These are phyloP conservation scores for Candida oleophila DNA, from an alignment of 805 yeast genomes.

Conservation along the genomic window DNA sequence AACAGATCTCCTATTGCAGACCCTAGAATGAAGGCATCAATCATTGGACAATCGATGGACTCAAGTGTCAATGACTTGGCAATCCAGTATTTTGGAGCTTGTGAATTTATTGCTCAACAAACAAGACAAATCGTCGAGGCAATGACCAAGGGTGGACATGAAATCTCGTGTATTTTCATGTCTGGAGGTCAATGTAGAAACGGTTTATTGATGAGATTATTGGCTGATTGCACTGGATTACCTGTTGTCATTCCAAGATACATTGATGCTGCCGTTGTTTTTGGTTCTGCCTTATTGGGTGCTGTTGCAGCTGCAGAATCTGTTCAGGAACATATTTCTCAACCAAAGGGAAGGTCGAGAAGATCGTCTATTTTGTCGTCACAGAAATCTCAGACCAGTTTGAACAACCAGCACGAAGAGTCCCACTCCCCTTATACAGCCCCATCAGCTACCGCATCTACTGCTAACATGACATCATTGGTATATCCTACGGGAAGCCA, in stretches of 20 bases:
- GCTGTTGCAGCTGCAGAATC: constrained; percentile 85
- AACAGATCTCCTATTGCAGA: constrained; percentile 98
- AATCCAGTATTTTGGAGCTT: constrained; percentile 82
- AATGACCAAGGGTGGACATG: constrained; percentile 79
- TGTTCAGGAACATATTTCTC: constrained; percentile 34
- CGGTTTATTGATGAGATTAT: constrained; percentile 79
- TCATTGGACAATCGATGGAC: constrained; percentile 93
- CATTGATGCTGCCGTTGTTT: constrained; percentile 95
- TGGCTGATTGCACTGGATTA: constrained; percentile 90
- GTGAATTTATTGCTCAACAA: constrained; percentile 97
- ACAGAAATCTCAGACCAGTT: constrained; percentile 31
- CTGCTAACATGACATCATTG: constrained; percentile 55
- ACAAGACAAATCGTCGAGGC: constrained; percentile 91
- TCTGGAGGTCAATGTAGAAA: constrained; percentile 98
- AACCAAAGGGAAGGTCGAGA: constrained; percentile 32
- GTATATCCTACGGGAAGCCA: constrained; percentile 35
- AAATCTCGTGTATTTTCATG: constrained; percentile 74
- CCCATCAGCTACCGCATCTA: constrained; percentile 73
- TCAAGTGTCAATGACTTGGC: constrained; percentile 81
- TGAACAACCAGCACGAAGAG: constrained; percentile 19
- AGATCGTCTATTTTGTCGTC: constrained; percentile 30
- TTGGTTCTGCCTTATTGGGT: constrained; percentile 92
- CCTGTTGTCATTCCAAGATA: constrained; percentile 92
- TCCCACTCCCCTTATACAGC: constrained; percentile 75
- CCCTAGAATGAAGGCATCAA: constrained; percentile 86